These are phyloP conservation scores for Tolypocladium nubicola DNA, from an alignment of 2,329 filamentous ascomycete genomes.

Conservation along the genomic window DNA sequence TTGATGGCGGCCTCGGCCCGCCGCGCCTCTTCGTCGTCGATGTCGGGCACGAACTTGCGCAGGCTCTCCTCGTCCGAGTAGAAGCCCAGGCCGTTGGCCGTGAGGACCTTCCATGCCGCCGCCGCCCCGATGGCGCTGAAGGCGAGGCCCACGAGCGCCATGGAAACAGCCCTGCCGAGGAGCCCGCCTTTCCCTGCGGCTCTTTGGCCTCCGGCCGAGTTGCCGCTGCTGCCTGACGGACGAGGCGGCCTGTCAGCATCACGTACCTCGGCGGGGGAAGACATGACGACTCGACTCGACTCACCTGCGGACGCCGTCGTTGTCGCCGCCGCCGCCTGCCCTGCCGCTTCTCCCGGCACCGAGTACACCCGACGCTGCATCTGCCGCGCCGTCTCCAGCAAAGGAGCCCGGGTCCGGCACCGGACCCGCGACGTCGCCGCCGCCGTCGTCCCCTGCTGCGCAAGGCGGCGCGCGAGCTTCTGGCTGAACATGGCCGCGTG, in stretches of 20 bases:
- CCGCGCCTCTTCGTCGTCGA: constrained; percentile 35
- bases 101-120: constrained; percentile 24
- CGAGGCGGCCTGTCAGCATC: not conserved
- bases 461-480: constrained; percentile 12
- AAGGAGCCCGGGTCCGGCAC: not conserved
- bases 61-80: constrained; percentile 62
- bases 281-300: not conserved
- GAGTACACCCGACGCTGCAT: constrained; percentile 1
- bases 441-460: constrained; percentile 7
- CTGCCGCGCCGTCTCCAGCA: not conserved
- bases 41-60: constrained; percentile 45
- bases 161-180: constrained; percentile 12
- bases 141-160: constrained; percentile 17
- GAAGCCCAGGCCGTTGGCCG: constrained; percentile 24
- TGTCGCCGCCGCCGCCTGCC: constrained; percentile 2
- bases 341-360: not conserved
- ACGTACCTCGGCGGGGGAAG: not conserved
- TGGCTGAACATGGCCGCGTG: constrained; percentile 10
- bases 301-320: not conserved
- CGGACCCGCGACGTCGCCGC: not conserved
- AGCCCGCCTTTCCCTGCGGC: too few species aligned
- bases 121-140: constrained; percentile 21
- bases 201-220: not conserved
- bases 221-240: not conserved
- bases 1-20: constrained; percentile 66